A percentile compares a stretch with the other conserved stretches of the same genome.
Conservation (phyloP, 2,329 filamentous ascomycete species). For the Aureobasidium sp. region DNA sequence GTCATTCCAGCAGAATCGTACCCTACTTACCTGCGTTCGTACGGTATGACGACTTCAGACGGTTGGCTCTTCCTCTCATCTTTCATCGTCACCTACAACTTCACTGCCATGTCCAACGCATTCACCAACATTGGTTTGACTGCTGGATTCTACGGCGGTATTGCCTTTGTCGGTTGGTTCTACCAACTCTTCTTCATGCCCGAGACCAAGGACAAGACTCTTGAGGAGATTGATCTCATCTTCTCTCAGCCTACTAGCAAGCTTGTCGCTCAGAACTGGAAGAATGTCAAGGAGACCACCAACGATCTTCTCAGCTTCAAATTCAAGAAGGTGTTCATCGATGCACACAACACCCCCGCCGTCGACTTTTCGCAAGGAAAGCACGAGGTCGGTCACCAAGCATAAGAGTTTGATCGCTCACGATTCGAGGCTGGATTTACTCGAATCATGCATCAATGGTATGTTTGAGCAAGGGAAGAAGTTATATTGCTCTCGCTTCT, state of each 20-base stretch:
- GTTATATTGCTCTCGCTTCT: background rate
- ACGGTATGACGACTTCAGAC: conserved; percentile 66
- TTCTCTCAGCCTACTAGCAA: conserved; percentile 58
- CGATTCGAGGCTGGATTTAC: background rate
- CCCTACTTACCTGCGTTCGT: conserved; percentile 63
- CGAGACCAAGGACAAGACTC: conserved; percentile 61
- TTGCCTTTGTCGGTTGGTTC: conserved; percentile 62
- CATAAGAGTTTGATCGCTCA: background rate
- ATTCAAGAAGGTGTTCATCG: conserved; percentile 43
- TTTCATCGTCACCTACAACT: conserved; percentile 72
- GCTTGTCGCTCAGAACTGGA: conserved; percentile 54
- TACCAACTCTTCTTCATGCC: conserved; percentile 72
- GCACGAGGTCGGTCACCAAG: conserved; percentile 4
- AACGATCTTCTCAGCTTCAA: conserved; percentile 39
- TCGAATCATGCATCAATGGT: background rate
- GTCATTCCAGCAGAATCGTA: conserved; percentile 57
- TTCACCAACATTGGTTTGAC: conserved; percentile 60
- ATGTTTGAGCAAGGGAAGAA: too few species aligned
- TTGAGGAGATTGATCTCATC: conserved; percentile 65
- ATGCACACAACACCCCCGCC: conserved; percentile 18
- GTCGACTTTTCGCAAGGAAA: conserved; percentile 8
- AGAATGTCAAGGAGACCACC: conserved; percentile 40
- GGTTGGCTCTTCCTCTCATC: conserved; percentile 63
- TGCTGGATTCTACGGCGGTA: conserved; percentile 68
- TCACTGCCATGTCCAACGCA: conserved; percentile 60